Evolutionary conservation across 1,284 basidiomycete species (phyloP), one percentile per base, ranked within the genome.

Genomic region (Moesziomyces parantarcticus): DNA sequence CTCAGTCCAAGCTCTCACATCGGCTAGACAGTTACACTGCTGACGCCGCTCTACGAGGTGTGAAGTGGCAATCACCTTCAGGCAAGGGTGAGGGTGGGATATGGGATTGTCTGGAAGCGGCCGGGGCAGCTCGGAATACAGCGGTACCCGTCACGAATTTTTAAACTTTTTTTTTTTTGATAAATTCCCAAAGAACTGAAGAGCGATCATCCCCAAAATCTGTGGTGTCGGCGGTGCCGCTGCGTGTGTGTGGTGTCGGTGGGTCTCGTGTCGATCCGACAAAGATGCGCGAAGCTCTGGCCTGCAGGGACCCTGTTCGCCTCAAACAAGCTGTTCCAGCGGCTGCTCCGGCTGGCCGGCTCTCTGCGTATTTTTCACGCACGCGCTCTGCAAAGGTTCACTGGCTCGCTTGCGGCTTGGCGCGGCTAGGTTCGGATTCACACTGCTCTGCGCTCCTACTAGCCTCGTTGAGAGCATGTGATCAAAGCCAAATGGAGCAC

Each of bases 191-290:
- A 39, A 18, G 36, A 39, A 39, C 7, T 18, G 14, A 18, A 18
- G 36, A 39, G 36, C 36, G 36, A 39, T 39, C 36, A 39, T 39
- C 36, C 36, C 36, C 36, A 39, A 39, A 39, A 39, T 39, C 36
- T 39, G 36, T 18, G 36, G 14, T 14, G 36, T 16, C 11, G 16
- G 14, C 36, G 18, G 36, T 39, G 16, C 16, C 29, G 29, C 29
- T 32, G 29, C 29, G 11, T 32, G 29, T 5, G 29, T 11, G 29
- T 32, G n/a, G n/a, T n/a, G n/a, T n/a, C n/a, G n/a, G n/a, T n/a
- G 29, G 29, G 36, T 39, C 16, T 39, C 36, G 36, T 18, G 36
- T 39, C 36, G 36, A 39, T 39, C 16, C 36, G 36, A 39, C 36
- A 2, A 18, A n/a, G 36, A 39, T 14, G 16, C 36, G 18, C 36